Conservation (phyloP, 768 basidiomycete species). For the Suillus sp. region DNA sequence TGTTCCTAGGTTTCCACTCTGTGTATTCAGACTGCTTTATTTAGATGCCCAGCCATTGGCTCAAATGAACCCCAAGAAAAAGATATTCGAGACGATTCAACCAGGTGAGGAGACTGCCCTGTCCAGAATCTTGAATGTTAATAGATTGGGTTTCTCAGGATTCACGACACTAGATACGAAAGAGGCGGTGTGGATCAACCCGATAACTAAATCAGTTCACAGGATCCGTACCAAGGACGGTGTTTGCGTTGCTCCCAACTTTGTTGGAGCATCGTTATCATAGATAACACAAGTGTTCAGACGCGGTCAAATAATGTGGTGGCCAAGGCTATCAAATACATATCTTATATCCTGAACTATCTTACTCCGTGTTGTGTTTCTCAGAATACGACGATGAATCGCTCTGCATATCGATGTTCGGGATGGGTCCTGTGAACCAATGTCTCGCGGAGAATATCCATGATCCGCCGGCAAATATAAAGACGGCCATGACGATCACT, state of each 20-base stretch:
- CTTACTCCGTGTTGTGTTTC: conserved; percentile 10
- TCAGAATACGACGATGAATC: conserved; percentile 13
- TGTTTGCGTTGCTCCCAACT: conserved; percentile 74
- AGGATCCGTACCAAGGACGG: conserved; percentile 86
- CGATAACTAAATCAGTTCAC: conserved; percentile 75
- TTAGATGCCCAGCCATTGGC: conserved; percentile 66
- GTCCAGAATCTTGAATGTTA: conserved; percentile 11
- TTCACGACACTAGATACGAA: conserved; percentile 86
- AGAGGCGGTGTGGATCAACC: conserved; percentile 94
- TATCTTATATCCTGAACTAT: conserved; percentile 5
- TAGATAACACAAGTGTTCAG: conserved; percentile 39
- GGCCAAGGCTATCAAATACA: not conserved
- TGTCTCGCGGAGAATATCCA: conserved; percentile 38
- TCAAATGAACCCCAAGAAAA: conserved; percentile 98
- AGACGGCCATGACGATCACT: conserved; percentile 35
- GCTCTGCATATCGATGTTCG: conserved; percentile 26
- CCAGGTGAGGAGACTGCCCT: conserved; percentile 53
- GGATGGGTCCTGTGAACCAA: conserved; percentile 39
- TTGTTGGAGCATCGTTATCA: conserved; percentile 91
- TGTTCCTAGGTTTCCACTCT: not conserved
- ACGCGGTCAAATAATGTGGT: not conserved
- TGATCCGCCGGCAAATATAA: conserved; percentile 31
- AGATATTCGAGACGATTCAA: conserved; percentile 97
- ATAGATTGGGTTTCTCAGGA: conserved; percentile 40
- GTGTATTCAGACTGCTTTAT: conserved; percentile 10